Conservation (phyloP, 768 basidiomycete genomes). For the Mycena belliarum region DNA sequence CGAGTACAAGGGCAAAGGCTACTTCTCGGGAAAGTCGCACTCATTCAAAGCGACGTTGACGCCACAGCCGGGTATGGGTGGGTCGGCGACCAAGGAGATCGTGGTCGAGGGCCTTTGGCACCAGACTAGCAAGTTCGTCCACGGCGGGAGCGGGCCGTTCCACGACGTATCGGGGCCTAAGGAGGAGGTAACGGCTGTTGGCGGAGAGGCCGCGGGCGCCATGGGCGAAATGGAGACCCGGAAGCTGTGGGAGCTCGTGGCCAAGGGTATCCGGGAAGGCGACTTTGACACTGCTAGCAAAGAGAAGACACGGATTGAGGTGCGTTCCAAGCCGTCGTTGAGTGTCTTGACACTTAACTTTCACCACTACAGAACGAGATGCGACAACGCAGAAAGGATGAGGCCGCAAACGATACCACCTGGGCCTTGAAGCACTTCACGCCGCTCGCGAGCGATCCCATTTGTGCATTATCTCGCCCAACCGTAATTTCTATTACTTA, state of each 20-base stretch:
- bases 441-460: constrained; percentile 66
- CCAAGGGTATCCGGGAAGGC: constrained; percentile 87
- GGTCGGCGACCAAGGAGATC: constrained; percentile 40
- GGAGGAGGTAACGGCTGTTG: constrained; percentile 71
- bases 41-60: constrained; percentile 83
- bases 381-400: constrained; percentile 84
- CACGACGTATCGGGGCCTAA: constrained; percentile 75
- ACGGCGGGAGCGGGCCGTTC: constrained; percentile 54
- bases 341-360: not conserved
- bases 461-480: constrained; percentile 51
- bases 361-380: constrained; percentile 78
- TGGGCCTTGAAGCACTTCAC: constrained; percentile 83
- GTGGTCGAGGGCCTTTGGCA: constrained; percentile 84
- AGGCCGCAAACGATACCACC: constrained; percentile 63
- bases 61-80: constrained; percentile 43
- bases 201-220: constrained; percentile 53
- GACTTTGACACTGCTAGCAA: constrained; percentile 89
- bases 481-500: not conserved
- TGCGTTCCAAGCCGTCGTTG: constrained; percentile 29
- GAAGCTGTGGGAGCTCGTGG: constrained; percentile 80
- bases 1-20: constrained; percentile 96
- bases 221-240: constrained; percentile 88
- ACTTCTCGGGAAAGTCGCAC: constrained; percentile 92
- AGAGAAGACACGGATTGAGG: constrained; percentile 93
- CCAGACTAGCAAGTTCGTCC: constrained; percentile 54